Base-by-base conservation (phyloP, 208 protist genomes). In the Leishmania guyanensis region DNA sequence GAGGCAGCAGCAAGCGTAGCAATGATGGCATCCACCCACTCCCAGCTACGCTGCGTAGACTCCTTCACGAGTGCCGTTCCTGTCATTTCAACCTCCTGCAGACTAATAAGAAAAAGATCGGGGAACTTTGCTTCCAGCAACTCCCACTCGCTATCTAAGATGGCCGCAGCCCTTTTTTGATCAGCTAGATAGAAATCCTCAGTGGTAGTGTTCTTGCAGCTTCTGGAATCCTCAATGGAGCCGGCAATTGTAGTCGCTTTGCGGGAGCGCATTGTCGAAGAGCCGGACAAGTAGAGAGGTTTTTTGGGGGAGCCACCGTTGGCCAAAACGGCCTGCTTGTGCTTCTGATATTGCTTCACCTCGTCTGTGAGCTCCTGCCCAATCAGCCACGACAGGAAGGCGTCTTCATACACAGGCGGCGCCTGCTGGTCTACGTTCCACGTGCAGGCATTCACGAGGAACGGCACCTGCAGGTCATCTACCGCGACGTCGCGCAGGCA, bases 41-140 rank as follows among this genome's bases (percentile, higher is more conserved):
- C 64, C 26, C 81, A 84, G 70, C 91, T 88, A 5, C 85, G 86
- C 78, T 89, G 79, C 43, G 93, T 96, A n/a, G 82, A 83, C 80
- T 97, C 93, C 51, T 78, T 77, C 80, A 97, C 87, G 6, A 97
- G 85, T 36, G 92, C 94, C 39, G 90, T 80, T 2, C 91, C 90
- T 0, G 92, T 88, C 92, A 96, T 96, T 77, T 96, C 94, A 0
- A 96, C 92, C 84, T 97, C 94, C 77, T 97, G 94, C 65, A 97
- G 85, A 62, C 86, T 95, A 53, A 96, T 87, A 46, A 95, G 78
- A 29, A 97, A 65, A 65, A 97, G 29, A 70, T 97, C 94, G 2
- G 94, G 93, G 51, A 97, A 93, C 51, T 88, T 85, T 26, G 62
- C 64, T 66, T 90, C 76, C 5, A 90, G 50, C 56, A 53, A 62